phyloP scores from a whole-genome alignment of 805 yeast genomes.

The Myxozyma udenii region DNA sequence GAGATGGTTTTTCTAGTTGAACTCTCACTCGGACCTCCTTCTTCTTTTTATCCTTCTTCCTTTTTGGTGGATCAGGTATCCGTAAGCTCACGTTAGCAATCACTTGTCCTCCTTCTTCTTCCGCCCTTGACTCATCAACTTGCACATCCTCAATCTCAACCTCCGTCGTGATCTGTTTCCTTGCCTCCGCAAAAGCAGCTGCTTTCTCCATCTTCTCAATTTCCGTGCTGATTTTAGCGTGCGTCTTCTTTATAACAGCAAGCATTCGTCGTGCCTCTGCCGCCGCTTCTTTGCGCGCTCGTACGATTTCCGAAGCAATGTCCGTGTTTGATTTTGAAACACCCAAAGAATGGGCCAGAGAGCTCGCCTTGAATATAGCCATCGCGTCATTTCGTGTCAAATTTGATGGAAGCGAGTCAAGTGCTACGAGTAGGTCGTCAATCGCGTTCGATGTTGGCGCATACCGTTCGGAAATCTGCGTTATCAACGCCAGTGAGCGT shows the following conservation, averaged over 20 bases:
- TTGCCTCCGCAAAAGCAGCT: background rate
- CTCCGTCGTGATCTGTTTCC: no score
- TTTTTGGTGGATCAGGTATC: no score
- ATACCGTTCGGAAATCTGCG: constrained; percentile 3
- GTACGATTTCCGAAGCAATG: background rate
- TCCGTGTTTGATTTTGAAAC: no score
- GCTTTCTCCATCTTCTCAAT: constrained; percentile 12
- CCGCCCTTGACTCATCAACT: background rate
- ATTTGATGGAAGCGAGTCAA: background rate
- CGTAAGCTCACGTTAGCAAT: background rate
- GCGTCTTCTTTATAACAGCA: constrained; percentile 4
- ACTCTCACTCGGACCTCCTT: background rate
- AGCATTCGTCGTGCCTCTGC: constrained; percentile 12
- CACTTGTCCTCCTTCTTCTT: background rate
- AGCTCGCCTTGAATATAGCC: background rate
- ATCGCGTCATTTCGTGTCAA: background rate
- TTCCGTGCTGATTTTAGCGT: constrained; percentile 6
- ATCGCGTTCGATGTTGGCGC: constrained; percentile 3
- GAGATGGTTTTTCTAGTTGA: background rate
- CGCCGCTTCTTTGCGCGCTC: constrained; percentile 9
- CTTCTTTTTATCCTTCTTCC: background rate
- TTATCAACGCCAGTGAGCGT: constrained; percentile 15
- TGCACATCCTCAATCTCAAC: background rate
- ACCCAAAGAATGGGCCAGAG: no score
- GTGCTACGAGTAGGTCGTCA: constrained; percentile 6